phyloP scores from a whole-genome alignment of 495 filamentous ascomycete species.

The Neurospora hispaniola region DNA sequence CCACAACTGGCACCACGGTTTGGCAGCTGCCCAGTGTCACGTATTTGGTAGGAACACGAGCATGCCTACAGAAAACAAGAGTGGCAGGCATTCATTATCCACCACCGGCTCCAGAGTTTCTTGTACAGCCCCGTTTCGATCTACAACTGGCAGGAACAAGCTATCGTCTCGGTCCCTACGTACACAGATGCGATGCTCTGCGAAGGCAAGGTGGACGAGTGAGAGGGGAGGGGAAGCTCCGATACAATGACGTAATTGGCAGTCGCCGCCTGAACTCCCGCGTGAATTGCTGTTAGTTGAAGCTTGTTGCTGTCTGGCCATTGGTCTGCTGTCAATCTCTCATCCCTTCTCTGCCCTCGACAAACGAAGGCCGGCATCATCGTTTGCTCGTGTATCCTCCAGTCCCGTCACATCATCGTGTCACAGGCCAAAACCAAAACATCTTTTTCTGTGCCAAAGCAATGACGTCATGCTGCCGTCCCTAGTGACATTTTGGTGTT shows the following conservation, averaged over 20 bases:
- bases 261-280: not conserved
- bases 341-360: not conserved
- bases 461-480: not conserved
- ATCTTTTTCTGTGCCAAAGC: not conserved
- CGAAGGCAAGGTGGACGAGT: not conserved
- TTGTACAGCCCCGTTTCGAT: not conserved
- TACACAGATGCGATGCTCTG: not conserved
- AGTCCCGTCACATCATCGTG: not conserved
- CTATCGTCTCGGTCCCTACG: not conserved
- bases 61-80: not conserved
- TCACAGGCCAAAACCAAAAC: not conserved
- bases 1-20: not conserved
- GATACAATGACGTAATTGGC: not conserved
- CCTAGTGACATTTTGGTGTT: not conserved
- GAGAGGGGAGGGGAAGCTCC: not conserved
- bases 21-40: not conserved
- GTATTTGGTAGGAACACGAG: not conserved
- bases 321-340: not conserved
- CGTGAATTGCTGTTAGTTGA: not conserved
- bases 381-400: not conserved
- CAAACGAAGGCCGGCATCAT: not conserved
- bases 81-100: not conserved
- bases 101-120: not conserved
- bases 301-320: not conserved
- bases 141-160: not conserved